A percentile compares a stretch with the other conserved stretches of the same genome.
These are phyloP conservation scores for Guadua angustifolia DNA, from an alignment of 176 grass and related monocot genomes.

Conservation along the genomic window DNA sequence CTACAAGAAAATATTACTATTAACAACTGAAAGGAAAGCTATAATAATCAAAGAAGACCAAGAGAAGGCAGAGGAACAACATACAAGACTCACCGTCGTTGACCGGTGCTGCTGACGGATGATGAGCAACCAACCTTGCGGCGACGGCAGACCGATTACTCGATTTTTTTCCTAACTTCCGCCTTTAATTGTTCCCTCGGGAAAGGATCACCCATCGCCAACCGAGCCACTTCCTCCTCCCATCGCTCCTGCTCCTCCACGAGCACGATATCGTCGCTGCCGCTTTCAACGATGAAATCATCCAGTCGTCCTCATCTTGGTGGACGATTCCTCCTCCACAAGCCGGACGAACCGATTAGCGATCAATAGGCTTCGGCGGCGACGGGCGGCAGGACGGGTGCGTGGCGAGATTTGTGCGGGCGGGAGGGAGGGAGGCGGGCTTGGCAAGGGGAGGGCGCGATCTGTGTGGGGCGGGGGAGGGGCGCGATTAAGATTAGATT, in stretches of 20 bases:
- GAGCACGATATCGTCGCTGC: neutral
- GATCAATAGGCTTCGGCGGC: no score
- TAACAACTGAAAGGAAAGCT: neutral
- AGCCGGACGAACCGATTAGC: constrained; percentile 12
- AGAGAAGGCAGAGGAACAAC: neutral
- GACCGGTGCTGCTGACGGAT: neutral
- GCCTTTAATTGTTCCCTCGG: constrained; percentile 50
- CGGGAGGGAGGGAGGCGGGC: no score
- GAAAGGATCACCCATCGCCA: constrained; percentile 41
- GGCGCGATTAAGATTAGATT: no score
- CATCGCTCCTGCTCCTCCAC: constrained; percentile 1
- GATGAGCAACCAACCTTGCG: constrained; percentile 1
- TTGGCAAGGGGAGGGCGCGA: no score
- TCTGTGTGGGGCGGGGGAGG: no score
- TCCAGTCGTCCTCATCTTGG: constrained; percentile 42
- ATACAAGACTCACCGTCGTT: constrained; percentile 27
- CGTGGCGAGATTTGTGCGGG: no score
- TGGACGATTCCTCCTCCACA: constrained; percentile 24
- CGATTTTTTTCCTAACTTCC: constrained; percentile 31
- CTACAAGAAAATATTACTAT: constrained; percentile 31
- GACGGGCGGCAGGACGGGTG: no score
- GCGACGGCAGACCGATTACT: neutral
- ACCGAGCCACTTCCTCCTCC: neutral
- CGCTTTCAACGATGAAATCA: constrained; percentile 44
- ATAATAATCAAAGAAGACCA: neutral